Conservation (phyloP, 371 early-diverging fungal species). For the Rhizopus delemar region DNA sequence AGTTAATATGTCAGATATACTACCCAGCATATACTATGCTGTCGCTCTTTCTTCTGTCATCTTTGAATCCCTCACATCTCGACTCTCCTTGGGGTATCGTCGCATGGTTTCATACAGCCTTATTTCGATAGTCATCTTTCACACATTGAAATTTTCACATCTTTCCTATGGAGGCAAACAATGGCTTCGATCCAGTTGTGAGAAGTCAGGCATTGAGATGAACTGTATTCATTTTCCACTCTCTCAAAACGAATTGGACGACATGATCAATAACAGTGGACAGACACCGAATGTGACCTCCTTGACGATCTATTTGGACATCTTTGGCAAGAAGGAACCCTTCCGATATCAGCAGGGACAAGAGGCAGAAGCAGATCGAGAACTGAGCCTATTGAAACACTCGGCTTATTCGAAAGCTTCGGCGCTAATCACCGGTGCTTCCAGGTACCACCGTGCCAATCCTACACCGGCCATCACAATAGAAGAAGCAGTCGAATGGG, state of each 20-base stretch:
- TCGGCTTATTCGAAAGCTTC: slow-evolving; percentile 18
- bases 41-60: slow-evolving; percentile 18
- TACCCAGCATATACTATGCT: slow-evolving; percentile 29
- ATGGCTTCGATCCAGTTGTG: slow-evolving; percentile 17
- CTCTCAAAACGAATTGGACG: slow-evolving; percentile 4
- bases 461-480: slow-evolving; percentile 27
- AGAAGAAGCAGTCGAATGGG: slow-evolving; percentile 23
- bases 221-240: slow-evolving; percentile 26
- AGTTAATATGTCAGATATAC: slow-evolving; percentile 29
- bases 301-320: slow-evolving; percentile 17
- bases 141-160: slow-evolving; percentile 14
- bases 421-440: slow-evolving; percentile 14
- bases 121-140: slow-evolving; percentile 5
- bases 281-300: slow-evolving; percentile 8
- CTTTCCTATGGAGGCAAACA: slow-evolving; percentile 19
- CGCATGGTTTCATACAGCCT: slow-evolving; percentile 7
- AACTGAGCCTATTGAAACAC: slow-evolving; percentile 22
- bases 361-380: slow-evolving; percentile 28
- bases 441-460: slow-evolving; percentile 32
- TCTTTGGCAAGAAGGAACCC: slow-evolving; percentile 25
- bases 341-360: slow-evolving; percentile 31
- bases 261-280: slow-evolving; percentile 7
- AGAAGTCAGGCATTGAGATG: slow-evolving; percentile 14
- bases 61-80: slow-evolving; percentile 26
- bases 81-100: slow-evolving; percentile 11